A percentile compares a stretch with the other conserved stretches of the same genome.
phyloP scores from a whole-genome alignment of 2,329 filamentous ascomycete genomes.

The Monosporascus ibericus region DNA sequence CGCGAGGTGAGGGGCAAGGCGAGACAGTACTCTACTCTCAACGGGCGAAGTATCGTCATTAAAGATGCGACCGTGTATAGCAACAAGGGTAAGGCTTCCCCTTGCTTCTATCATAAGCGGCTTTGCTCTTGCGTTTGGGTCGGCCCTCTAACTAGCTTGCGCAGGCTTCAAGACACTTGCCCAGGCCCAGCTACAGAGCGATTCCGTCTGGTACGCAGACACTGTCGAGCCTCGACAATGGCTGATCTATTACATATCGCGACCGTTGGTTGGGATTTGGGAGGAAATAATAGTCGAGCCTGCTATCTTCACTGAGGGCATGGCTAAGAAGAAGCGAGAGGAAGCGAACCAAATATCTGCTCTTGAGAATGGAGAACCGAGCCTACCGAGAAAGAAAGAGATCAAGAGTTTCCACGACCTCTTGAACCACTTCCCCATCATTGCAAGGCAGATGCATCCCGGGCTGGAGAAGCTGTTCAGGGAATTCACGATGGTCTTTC shows the following conservation, averaged over 20 bases:
- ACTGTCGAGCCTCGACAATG: slow-evolving; percentile 86
- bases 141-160: slow-evolving; percentile 7
- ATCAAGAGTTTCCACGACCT: slow-evolving; percentile 88
- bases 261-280: slow-evolving; percentile 76
- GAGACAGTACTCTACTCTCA: slow-evolving; percentile 87
- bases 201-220: slow-evolving; percentile 83
- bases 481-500: slow-evolving; percentile 80
- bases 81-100: slow-evolving; percentile 68
- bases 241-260: slow-evolving; percentile 94
- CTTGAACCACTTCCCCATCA: slow-evolving; percentile 87
- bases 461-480: slow-evolving; percentile 84
- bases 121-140: neutral
- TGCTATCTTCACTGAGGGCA: slow-evolving; percentile 50
- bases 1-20: slow-evolving; percentile 88
- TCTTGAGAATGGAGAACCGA: slow-evolving; percentile 36
- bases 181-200: slow-evolving; percentile 79
- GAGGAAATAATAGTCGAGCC: slow-evolving; percentile 68
- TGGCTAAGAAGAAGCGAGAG: slow-evolving; percentile 31
- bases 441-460: slow-evolving; percentile 90
- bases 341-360: slow-evolving; percentile 31
- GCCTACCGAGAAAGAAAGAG: slow-evolving; percentile 71
- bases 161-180: slow-evolving; percentile 85
- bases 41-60: slow-evolving; percentile 86
- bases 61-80: slow-evolving; percentile 92
- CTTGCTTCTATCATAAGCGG: slow-evolving; percentile 11